phyloP scores from a whole-genome alignment of 805 yeast species.

The Suhomyces xylopsoci region DNA sequence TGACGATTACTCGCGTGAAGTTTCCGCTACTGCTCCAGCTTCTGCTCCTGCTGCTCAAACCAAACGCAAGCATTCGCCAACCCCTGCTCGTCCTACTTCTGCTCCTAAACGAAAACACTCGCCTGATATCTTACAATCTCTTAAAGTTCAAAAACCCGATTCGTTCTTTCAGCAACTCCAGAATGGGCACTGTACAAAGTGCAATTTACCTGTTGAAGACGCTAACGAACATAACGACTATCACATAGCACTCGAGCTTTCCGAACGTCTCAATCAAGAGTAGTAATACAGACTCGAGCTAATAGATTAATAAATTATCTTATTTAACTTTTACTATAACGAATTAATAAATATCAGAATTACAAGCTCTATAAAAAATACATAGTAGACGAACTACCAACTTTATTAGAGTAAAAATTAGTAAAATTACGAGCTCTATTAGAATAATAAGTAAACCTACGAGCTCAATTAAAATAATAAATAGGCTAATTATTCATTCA shows the following conservation, averaged over 20 bases:
- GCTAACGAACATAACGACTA: slow-evolving; percentile 52
- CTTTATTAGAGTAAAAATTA: too few species aligned
- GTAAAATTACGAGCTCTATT: too few species aligned
- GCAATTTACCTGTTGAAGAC: slow-evolving; percentile 26
- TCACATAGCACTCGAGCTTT: slow-evolving; percentile 51
- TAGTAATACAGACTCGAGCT: neutral
- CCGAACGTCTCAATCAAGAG: slow-evolving; percentile 19
- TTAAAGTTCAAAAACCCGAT: slow-evolving; percentile 6
- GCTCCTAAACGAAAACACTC: neutral
- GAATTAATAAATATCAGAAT: too few species aligned
- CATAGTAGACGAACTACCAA: too few species aligned
- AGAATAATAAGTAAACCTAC: too few species aligned
- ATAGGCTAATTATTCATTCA: slow-evolving; percentile 18
- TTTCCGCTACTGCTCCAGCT: neutral
- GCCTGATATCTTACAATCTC: slow-evolving; percentile 8
- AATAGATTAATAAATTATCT: too few species aligned
- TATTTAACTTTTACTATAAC: too few species aligned
- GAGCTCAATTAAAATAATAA: too few species aligned
- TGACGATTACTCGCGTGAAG: slow-evolving; percentile 11
- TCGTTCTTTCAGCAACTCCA: slow-evolving; percentile 16
- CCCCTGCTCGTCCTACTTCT: neutral
- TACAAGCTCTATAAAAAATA: too few species aligned
- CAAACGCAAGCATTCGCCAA: neutral
- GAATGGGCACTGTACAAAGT: slow-evolving; percentile 23
- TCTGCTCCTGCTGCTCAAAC: neutral